Evolutionary conservation across 192 early-diverging fungal genomes (phyloP), one percentile per base, ranked within the genome.

Genomic region (Coemansia nantahalensis): DNA sequence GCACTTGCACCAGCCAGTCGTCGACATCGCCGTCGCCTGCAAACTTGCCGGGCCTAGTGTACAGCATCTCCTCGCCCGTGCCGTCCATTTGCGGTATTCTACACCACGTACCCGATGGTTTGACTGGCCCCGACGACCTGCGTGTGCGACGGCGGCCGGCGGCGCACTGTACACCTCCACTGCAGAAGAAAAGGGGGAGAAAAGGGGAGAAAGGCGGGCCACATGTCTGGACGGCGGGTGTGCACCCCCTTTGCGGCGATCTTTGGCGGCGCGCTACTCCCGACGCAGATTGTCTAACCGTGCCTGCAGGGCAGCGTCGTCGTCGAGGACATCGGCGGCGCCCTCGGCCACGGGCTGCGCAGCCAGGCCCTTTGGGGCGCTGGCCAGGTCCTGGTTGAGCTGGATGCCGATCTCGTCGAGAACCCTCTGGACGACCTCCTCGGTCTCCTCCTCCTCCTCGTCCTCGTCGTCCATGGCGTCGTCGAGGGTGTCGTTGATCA

Each of bases 401-500:
- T 75, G 80, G 59, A 99, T 89, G 35, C 92, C 92, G 68, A 97
- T 94, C 56, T 99, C 96, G 61, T 99, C 96, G 39, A 97, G 64
- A 8, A 97, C 88, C 69, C 94, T 85, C 65, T 89, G 88, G 11
- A 99, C 91, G 51, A 99, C 92, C 46, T 83, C 78, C 5, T 99
- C 91, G 11, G 76, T 80, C 34, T 88, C 91, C 60, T 95, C 94
- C 49, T 97, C 94, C 15, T 94, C 90, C 33, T 85, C 86, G 33
- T 65, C 83, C 36, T 83, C 84, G 45, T 93, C 94, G 32, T 92
- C 93, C 87, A 99, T 91, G 30, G 83, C 89, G 62, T 92, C 94
- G 56, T 99, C 96, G 54, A 99, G 94, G 10, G 91, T 88, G 53
- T 99, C 96, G 52, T 88, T 88, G 87, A 99, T 94, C 89, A 99